These are phyloP conservation scores for Helianthus annuus DNA, from an alignment of 129 eudicot genomes.

Conservation along the genomic window DNA sequence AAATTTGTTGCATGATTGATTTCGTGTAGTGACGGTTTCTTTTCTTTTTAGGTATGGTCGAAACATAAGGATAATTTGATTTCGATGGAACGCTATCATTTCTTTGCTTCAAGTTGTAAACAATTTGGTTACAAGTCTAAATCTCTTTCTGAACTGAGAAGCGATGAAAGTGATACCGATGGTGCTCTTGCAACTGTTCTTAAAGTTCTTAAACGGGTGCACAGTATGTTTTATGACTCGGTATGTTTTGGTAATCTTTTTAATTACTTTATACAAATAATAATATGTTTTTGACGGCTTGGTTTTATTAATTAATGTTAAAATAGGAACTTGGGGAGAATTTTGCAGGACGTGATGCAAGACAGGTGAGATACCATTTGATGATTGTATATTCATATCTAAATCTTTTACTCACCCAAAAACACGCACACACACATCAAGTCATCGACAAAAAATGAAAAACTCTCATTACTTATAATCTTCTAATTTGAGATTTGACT, in stretches of 20 bases:
- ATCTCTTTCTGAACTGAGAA: slow-evolving; percentile 70
- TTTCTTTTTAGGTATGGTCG: slow-evolving; percentile 62
- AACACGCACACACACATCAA: not conserved
- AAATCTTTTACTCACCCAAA: not conserved
- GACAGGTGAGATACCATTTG: slow-evolving; percentile 51
- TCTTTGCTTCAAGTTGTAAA: slow-evolving; percentile 76
- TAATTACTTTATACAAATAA: not conserved
- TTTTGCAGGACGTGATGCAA: slow-evolving; percentile 57
- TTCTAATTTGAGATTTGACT: not conserved
- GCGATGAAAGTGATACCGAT: slow-evolving; percentile 84
- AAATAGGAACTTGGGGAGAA: slow-evolving; percentile 40
- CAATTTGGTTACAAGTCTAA: slow-evolving; percentile 60
- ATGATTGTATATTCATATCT: slow-evolving; percentile 6
- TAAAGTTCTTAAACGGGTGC: slow-evolving; percentile 64
- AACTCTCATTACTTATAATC: not conserved
- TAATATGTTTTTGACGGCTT: slow-evolving; percentile 11
- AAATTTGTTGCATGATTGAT: not conserved
- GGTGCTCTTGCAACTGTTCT: slow-evolving; percentile 87
- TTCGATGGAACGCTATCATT: slow-evolving; percentile 90
- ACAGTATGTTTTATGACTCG: slow-evolving; percentile 57
- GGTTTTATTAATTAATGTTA: slow-evolving; percentile 11
- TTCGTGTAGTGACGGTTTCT: not conserved
- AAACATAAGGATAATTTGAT: slow-evolving; percentile 77
- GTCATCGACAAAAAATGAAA: not conserved
- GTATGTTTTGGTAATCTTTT: slow-evolving; percentile 37